Evolutionary conservation across 306 rosid species (phyloP), one percentile per base, ranked within the genome.

Genomic region (Purshia tridentata): DNA sequence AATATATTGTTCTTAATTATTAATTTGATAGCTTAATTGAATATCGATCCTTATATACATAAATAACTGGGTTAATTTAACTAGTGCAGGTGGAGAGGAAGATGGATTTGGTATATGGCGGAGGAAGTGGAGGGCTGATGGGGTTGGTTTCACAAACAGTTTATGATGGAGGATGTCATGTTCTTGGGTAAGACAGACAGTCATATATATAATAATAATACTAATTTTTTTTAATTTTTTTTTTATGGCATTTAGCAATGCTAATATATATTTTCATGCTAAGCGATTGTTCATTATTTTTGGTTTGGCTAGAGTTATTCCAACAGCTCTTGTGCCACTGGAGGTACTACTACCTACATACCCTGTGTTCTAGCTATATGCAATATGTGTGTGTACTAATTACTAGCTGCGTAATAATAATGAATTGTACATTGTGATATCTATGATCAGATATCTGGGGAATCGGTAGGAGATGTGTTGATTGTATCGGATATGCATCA

Each of bases 401-500:
- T 29, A 29, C 2, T 29, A 29, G 35, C 35, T 29, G 35, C 35
- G 35, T 29, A 29, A 29, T 29, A 29, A 29, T 29, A 29, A 29
- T 29, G 35, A 29, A 29, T 29, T 29, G 35, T 29, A 29, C 47
- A 29, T 56, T 61, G 18, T 16, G 52, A 54, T 3, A 29, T 29
- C 13, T 68, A 56, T 61, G 39, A 14, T 47, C 74, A 76, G 80
- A 76, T 76, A 69, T 60, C 80, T n/a, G 75, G 80, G 6, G 14
- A 50, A 18, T 47, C 80, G 51, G 70, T 76, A 42, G 80, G 80
- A 76, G 56, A 76, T 20, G 75, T 69, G 54, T 57, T 76, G 63
- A 62, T 76, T 61, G 80, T 76, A 49, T 76, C 80, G 53, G 70
- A 76, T 69, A 76, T 76, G 80, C 80, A 76, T 42, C 75, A 76